phyloP scores from a whole-genome alignment of 352 stramenopile genomes.

The Phytopythium cucurbitacearum region DNA sequence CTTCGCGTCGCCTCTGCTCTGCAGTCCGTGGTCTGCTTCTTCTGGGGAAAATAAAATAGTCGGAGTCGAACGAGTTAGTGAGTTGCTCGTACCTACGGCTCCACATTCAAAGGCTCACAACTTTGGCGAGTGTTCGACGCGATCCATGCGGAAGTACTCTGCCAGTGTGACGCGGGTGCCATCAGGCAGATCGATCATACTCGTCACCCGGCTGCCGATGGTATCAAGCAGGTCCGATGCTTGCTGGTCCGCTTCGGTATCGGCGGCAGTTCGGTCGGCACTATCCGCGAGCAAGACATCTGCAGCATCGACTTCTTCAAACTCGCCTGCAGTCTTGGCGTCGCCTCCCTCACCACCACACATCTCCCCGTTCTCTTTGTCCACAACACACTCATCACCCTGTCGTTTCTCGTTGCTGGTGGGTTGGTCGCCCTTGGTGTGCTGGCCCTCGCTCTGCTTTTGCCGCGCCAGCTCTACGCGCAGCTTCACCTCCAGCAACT shows the following conservation, averaged over 20 bases:
- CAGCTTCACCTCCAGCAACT: constrained; percentile 54
- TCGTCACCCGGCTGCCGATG: constrained; percentile 27
- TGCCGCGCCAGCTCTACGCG: constrained; percentile 44
- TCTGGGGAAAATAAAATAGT: neutral
- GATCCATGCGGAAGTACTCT: constrained; percentile 60
- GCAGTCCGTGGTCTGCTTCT: constrained; percentile 32
- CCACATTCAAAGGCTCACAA: constrained; percentile 24
- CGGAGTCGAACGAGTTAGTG: neutral
- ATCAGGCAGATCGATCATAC: constrained; percentile 55
- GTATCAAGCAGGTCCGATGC: constrained; percentile 29
- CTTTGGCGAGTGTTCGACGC: constrained; percentile 29
- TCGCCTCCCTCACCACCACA: constrained; percentile 12
- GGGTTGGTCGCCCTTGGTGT: constrained; percentile 3
- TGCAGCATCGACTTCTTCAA: constrained; percentile 28
- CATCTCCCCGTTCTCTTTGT: constrained; percentile 8
- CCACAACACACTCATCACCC: constrained; percentile 4
- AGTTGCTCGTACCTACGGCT: too few relatives aligned
- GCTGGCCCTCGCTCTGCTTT: constrained; percentile 20
- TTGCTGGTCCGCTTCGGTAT: constrained; percentile 18
- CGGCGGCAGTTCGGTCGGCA: constrained; percentile 5
- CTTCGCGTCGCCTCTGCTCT: constrained; percentile 50
- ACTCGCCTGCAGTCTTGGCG: constrained; percentile 12
- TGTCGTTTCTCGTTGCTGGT: neutral
- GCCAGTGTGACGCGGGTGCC: constrained; percentile 48
- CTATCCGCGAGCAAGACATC: constrained; percentile 9